Percentiles rank a stretch among this genome's conserved stretches.
phyloP scores from a whole-genome alignment of 768 basidiomycete species.

The Tephrocybe sp. region DNA sequence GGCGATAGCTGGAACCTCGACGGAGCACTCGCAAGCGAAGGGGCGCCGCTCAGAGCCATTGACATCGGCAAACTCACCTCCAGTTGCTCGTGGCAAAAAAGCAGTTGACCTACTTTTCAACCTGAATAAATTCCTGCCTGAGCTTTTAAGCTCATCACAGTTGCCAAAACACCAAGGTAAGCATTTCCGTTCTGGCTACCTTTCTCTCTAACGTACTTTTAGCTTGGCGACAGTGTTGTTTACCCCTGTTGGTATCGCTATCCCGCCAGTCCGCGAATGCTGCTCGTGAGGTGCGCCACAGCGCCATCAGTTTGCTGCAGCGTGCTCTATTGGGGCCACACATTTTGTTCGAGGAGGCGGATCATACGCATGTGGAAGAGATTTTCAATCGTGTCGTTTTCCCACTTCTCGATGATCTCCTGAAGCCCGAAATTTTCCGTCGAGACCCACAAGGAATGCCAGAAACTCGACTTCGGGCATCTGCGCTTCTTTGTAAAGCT shows the following conservation, averaged over 20 bases:
- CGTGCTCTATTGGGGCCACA: slow-evolving; percentile 82
- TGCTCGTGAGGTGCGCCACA: slow-evolving; percentile 81
- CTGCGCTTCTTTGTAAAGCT: slow-evolving; percentile 89
- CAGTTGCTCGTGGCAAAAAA: slow-evolving; percentile 76
- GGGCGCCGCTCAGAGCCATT: slow-evolving; percentile 51
- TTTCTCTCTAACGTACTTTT: slow-evolving; percentile 1
- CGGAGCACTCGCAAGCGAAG: slow-evolving; percentile 57
- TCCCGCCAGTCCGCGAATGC: slow-evolving; percentile 82
- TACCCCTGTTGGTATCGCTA: slow-evolving; percentile 74
- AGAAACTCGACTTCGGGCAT: slow-evolving; percentile 86
- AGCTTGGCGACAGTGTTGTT: slow-evolving; percentile 78
- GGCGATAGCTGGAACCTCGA: slow-evolving; percentile 58
- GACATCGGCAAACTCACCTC: slow-evolving; percentile 59
- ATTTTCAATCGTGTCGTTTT: slow-evolving; percentile 90
- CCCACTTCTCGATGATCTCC: slow-evolving; percentile 87
- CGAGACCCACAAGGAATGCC: slow-evolving; percentile 86
- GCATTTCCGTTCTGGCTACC: slow-evolving; percentile 1
- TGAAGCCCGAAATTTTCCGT: slow-evolving; percentile 78
- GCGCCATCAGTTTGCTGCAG: slow-evolving; percentile 77
- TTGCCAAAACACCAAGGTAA: slow-evolving; percentile 44
- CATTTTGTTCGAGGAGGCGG: slow-evolving; percentile 55
- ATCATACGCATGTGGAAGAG: slow-evolving; percentile 68
- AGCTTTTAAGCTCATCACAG: slow-evolving; percentile 52
- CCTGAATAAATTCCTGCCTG: slow-evolving; percentile 64
- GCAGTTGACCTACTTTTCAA: slow-evolving; percentile 81